Evolutionary conservation across 139 green algal species (phyloP), one percentile per base, ranked within the genome.

Genomic region (Chlorella sorokiniana): DNA sequence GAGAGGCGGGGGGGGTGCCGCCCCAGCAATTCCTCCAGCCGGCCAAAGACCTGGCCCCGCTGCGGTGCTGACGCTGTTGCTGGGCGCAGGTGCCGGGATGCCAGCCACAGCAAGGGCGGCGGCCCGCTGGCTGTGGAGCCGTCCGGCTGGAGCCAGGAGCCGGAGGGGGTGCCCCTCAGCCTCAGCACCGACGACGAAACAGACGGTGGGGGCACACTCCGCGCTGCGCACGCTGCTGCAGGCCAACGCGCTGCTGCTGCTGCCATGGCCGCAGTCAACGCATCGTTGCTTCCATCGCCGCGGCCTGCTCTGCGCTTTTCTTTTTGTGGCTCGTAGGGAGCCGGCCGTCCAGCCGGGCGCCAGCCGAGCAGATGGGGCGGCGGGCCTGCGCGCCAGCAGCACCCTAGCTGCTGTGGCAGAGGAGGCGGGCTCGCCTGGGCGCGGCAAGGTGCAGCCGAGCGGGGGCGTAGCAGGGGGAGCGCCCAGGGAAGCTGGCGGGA

Each of bases 131-230:
- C 40, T 0, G 16, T 63, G 59, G 22, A 71, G 16, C 61, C 23
- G 9, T 73, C 59, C 2, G 27, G 40, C 9, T 63, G 40, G 5
- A 72, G 75, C n/a, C 8, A 61, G 61, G 75, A 37, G 29, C 16
- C 41, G 4, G 74, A 38, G 29, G 33, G 38, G n/a, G 35, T 67
- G 44, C 61, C 64, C 45, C 59, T 52, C 11, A 56, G 63, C 0
- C 41, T 83, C 37, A 83, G 78, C 67, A 78, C 78, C 1, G 78
- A 83, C 45, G 78, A 76, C 11, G 78, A 83, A n/a, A n/a, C n/a
- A n/a, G n/a, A n/a, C n/a, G n/a, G n/a, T n/a, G n/a, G n/a, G 74
- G 54, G 74, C 70, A 56, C 14, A 56, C 45, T 35, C 10, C 7
- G 1, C 6, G 41, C 40, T 59, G 65, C 35, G 4, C 37, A 27